phyloP scores from a whole-genome alignment of 2,329 filamentous ascomycete species.

The Aspergillus ibericus region DNA sequence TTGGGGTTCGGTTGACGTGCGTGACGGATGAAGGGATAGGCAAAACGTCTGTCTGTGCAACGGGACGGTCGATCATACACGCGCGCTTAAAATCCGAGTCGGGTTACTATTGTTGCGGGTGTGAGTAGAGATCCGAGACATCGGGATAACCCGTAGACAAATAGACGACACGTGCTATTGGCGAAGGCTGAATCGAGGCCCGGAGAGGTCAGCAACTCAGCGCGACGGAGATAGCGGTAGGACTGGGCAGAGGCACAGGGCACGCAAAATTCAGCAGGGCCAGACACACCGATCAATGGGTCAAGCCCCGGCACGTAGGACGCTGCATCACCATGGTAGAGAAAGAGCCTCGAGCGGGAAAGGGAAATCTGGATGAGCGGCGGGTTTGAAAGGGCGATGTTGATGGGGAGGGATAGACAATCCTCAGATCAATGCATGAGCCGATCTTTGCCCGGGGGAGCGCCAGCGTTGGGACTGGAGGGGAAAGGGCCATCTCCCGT shows the following conservation, averaged over 20 bases:
- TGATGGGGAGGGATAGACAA: not conserved
- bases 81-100: not conserved
- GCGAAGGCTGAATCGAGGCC: not conserved
- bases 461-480: not conserved
- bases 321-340: conserved; percentile 3
- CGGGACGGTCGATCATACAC: not conserved
- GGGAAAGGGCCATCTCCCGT: not conserved
- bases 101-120: not conserved
- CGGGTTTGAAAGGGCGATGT: not conserved
- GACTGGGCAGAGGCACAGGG: not conserved
- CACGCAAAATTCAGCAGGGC: conserved; percentile 4
- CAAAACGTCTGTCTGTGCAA: conserved; percentile 2
- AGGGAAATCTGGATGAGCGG: not conserved
- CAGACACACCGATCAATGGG: not conserved
- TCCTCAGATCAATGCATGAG: conserved; percentile 7
- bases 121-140: not conserved
- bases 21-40: not conserved
- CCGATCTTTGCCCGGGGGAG: not conserved
- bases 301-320: not conserved
- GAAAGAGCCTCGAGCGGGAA: not conserved
- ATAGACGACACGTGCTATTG: not conserved
- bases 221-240: conserved; percentile 5
- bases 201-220: not conserved
- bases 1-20: conserved; percentile 7
- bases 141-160: not conserved